Conservation (phyloP, 1,284 basidiomycete species). For the Puccinia brachypodii region DNA sequence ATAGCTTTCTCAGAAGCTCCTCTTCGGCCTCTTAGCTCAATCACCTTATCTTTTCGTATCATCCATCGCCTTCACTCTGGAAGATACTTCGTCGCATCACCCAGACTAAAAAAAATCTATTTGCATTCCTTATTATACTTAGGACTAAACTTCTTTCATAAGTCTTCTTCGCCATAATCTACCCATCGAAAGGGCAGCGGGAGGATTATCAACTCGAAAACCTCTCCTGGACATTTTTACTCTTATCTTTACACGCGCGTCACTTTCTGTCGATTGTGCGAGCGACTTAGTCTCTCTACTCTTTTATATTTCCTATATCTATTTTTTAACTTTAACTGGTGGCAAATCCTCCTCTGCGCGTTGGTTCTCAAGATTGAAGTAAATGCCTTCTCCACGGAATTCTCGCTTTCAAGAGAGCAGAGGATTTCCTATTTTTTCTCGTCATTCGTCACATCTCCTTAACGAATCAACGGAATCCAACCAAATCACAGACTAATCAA, state of each 20-base stretch:
- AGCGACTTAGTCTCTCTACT: no score
- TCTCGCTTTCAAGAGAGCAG: background rate
- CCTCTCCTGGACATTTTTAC: background rate
- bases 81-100: background rate
- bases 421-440: background rate
- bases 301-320: background rate
- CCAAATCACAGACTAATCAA: background rate
- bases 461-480: background rate
- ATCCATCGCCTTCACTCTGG: background rate
- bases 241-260: background rate
- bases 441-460: background rate
- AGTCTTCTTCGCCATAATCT: no score
- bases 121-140: background rate
- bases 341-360: background rate
- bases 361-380: slow-evolving; percentile 2
- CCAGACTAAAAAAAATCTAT: background rate
- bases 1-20: background rate
- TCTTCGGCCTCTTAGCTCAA: background rate
- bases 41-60: background rate
- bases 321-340: background rate
- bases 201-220: background rate
- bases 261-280: background rate
- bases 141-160: background rate
- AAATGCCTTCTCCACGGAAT: background rate
- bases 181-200: background rate